Conservation (phyloP, 495 filamentous ascomycete genomes). For the Penicillium coffeae region DNA sequence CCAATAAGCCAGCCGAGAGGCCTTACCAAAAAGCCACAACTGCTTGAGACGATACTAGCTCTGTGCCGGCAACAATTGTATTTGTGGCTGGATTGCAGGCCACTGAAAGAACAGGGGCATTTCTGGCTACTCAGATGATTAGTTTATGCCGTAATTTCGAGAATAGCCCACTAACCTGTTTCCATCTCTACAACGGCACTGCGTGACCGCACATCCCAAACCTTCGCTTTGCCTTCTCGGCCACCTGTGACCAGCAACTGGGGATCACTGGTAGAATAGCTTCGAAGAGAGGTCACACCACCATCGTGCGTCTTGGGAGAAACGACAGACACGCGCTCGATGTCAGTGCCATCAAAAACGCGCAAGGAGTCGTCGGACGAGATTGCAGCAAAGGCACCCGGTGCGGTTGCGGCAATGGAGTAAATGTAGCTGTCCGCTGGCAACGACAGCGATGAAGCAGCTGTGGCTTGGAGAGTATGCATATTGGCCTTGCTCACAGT, state of each 20-base stretch:
- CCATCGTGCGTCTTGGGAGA: constrained; percentile 33
- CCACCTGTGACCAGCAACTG: constrained; percentile 43
- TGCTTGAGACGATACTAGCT: constrained; percentile 68
- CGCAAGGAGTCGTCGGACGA: constrained; percentile 56
- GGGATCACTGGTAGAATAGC: constrained; percentile 26
- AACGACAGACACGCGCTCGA: constrained; percentile 33
- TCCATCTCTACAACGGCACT: constrained; percentile 35
- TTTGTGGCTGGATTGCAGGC: constrained; percentile 56
- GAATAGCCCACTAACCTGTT: too few relatives aligned
- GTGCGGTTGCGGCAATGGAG: constrained; percentile 33
- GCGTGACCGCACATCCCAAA: constrained; percentile 44
- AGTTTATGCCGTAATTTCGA: neutral
- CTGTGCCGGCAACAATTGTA: constrained; percentile 71
- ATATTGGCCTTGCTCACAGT: constrained; percentile 13
- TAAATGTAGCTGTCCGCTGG: constrained; percentile 52
- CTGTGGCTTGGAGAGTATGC: constrained; percentile 36
- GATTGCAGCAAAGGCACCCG: constrained; percentile 43
- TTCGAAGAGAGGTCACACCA: constrained; percentile 43
- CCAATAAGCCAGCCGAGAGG: neutral
- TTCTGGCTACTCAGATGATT: constrained; percentile 28
- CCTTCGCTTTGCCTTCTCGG: constrained; percentile 44
- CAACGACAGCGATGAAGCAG: constrained; percentile 43
- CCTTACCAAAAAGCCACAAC: constrained; percentile 70
- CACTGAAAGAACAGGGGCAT: constrained; percentile 62
- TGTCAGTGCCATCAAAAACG: constrained; percentile 39